Conservation (phyloP, 148 eudicot genomes). For the Rhododendron ovatum region DNA sequence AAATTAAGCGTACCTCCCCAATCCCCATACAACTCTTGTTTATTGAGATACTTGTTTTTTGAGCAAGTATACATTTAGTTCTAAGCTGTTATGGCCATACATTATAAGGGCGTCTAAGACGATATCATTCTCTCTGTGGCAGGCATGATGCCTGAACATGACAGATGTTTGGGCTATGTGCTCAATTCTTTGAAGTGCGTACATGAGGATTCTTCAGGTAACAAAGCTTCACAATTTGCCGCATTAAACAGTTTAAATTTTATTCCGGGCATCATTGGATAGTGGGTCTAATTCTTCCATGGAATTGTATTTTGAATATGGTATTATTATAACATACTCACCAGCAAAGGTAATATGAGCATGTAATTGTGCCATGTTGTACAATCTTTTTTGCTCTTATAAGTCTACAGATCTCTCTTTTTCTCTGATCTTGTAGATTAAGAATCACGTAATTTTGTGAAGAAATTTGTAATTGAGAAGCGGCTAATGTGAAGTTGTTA, state of each 20-base stretch:
- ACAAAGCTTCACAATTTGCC: background rate
- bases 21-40: background rate
- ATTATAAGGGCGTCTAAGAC: background rate
- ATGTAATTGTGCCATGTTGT: background rate
- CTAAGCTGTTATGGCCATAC: background rate
- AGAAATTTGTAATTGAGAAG: background rate
- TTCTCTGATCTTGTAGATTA: no score
- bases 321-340: no score
- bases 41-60: background rate
- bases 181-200: background rate
- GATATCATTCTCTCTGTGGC: background rate
- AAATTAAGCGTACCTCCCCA: background rate
- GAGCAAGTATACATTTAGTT: background rate
- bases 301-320: background rate
- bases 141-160: background rate
- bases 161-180: background rate
- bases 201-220: background rate
- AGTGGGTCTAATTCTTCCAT: background rate
- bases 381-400: background rate
- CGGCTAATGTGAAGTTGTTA: background rate
- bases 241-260: background rate
- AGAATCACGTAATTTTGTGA: background rate
- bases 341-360: background rate
- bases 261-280: background rate
- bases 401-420: background rate